Base-by-base conservation (phyloP, 768 basidiomycete genomes). In the Boletus rex-veris region DNA sequence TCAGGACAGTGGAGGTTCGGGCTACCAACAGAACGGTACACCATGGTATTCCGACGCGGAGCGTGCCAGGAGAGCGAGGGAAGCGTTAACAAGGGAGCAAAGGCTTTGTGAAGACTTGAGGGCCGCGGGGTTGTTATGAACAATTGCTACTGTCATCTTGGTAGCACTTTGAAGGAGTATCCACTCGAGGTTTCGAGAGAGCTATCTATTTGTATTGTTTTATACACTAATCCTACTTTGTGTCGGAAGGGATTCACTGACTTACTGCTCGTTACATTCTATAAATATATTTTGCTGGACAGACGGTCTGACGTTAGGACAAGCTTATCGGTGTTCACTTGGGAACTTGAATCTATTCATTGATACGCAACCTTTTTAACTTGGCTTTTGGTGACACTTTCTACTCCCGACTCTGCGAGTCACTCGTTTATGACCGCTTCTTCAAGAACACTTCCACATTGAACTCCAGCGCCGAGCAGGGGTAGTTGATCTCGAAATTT, bases 381-480 rank as follows among this genome's bases (percentile, higher is more conserved):
- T 41, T 62, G 40, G 15, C 35, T 42, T 33, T 30, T 16, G 26
- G 35, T 38, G 10, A 38, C 48, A 16, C 24, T 36, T 48, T 51
- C 21, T 48, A 49, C 58, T 47, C 14, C 35, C 35, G 9, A 45
- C 52, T 50, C 40, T 37, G 11, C n/a, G 39, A 46, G n/a, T 4
- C 33, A 19, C 46, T 44, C 24, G 10, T 50, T 59, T 49, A 62
- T 44, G 45, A 60, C 80, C 46, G 43, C 45, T 57, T 77, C 71
- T 86, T 90, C 75, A 89, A 85, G 80, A 99, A 92, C n/a, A 90
- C 90, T 71, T 98, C 95, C 42, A 98, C 77, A 30, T 86, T 88
- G 71, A 99, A 93, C 77, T 99, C 96, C 52, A 99, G 74, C 7
- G 87, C 87, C 33, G 95, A 98, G 74, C 95, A 98, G 18, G 96